Evolutionary conservation across 805 yeast genomes (phyloP).

Genomic region (Kazachstania taianensis): DNA sequence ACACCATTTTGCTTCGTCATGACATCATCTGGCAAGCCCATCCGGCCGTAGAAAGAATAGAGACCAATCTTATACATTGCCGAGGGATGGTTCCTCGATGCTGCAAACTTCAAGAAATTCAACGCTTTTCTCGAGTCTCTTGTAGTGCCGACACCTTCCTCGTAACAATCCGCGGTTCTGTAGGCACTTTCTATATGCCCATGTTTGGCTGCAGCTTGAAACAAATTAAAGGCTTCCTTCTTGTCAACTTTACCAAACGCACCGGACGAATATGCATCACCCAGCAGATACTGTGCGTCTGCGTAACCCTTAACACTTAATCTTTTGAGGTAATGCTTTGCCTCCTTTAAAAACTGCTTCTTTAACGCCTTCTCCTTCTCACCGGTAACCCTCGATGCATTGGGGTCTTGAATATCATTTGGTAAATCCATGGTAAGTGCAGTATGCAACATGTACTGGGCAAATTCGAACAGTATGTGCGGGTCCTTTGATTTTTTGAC

Average conservation of each 20-base stretch:
- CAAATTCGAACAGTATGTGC: slow-evolving; percentile 76
- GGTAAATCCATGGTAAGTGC: slow-evolving; percentile 54
- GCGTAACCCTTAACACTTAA: slow-evolving; percentile 71
- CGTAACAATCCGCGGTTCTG: slow-evolving; percentile 83
- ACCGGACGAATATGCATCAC: slow-evolving; percentile 82
- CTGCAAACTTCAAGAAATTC: slow-evolving; percentile 76
- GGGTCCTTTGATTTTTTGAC: slow-evolving; percentile 83
- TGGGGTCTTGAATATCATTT: slow-evolving; percentile 46
- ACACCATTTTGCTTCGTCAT: slow-evolving; percentile 77
- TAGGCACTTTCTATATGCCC: slow-evolving; percentile 88
- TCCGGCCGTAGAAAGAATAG: slow-evolving; percentile 69
- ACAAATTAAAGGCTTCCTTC: slow-evolving; percentile 63
- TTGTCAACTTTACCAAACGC: slow-evolving; percentile 73
- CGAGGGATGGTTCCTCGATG: slow-evolving; percentile 88
- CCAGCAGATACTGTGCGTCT: slow-evolving; percentile 87
- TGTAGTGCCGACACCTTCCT: slow-evolving; percentile 88
- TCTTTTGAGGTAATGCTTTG: slow-evolving; percentile 55
- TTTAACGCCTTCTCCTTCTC: slow-evolving; percentile 29
- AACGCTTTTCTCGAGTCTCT: slow-evolving; percentile 80
- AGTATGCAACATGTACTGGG: slow-evolving; percentile 81
- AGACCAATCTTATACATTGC: slow-evolving; percentile 91
- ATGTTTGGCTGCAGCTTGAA: slow-evolving; percentile 86
- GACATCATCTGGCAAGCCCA: slow-evolving; percentile 67
- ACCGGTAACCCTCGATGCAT: neutral
- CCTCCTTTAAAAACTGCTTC: slow-evolving; percentile 63